Evolutionary conservation across 1,284 basidiomycete species (phyloP), one percentile per base, ranked within the genome.

Genomic region (Ustilago vetiveriae): DNA sequence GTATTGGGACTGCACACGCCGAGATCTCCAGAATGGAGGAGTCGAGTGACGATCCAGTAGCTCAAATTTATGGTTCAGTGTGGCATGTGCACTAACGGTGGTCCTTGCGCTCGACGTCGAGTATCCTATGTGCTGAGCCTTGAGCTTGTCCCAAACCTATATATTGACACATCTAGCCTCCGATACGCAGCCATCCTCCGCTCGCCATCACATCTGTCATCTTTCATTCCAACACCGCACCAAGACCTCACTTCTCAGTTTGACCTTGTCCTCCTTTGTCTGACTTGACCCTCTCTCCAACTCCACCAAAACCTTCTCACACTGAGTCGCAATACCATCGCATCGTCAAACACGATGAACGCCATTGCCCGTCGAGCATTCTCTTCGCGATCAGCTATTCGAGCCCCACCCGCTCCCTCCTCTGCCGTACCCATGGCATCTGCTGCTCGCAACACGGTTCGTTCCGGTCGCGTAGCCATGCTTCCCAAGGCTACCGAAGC

Each of bases 321-420:
- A n/a, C n/a, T n/a, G n/a, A n/a, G n/a, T n/a, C n/a, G n/a, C n/a
- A n/a, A n/a, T n/a, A n/a, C n/a, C n/a, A n/a, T n/a, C n/a, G n/a
- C n/a, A n/a, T n/a, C n/a, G n/a, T n/a, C n/a, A n/a, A n/a, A 29
- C 27, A 29, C 27, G 13, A 69, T 69, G 66, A 23, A 49, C 30
- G 44, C 51, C 17, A 21, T 69, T 37, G 38, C 39, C 32, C 59
- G 66, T 32, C 48, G 66, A 30, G 43, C 59, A 21, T 69, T 69
- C 37, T 55, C 66, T 14, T 63, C 66, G 32, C 58, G 66, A 23
- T 69, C 66, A 0, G 59, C 59, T 29, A 63, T 69, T 37, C 59
- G 66, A 17, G 66, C 66, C 1, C 66, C 66, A 21, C 66, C 66
- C 7, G 59, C 66, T 4, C 66, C 66, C 19, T 40, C 37, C 14